Percentiles rank a stretch among this genome's conserved stretches.
These are phyloP conservation scores for Coix lacrymajobi DNA, from an alignment of 176 grass and related monocot genomes.

Conservation along the genomic window DNA sequence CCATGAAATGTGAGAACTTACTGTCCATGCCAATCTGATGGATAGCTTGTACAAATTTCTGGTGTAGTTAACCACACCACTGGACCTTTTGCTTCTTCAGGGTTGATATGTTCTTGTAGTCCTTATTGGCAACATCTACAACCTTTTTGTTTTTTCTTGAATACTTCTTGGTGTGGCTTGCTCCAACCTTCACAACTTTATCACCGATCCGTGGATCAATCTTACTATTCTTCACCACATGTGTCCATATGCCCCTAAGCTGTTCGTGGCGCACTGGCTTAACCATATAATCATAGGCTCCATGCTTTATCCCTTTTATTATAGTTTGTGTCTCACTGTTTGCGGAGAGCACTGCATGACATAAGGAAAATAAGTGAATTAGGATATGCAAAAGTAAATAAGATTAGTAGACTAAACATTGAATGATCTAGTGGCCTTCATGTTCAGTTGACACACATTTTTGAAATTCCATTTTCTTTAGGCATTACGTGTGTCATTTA, in stretches of 20 bases:
- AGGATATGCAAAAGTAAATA: too few relatives aligned
- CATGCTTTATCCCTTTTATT: neutral
- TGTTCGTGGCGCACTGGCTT: slow-evolving; percentile 50
- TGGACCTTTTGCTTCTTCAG: slow-evolving; percentile 44
- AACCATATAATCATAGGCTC: slow-evolving; percentile 48
- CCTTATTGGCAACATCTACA: neutral
- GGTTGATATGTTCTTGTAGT: neutral
- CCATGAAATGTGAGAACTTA: slow-evolving; percentile 19
- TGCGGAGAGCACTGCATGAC: too few relatives aligned
- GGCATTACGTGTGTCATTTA: too few relatives aligned
- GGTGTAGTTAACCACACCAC: slow-evolving; percentile 54
- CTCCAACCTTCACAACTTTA: neutral
- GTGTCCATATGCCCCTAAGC: slow-evolving; percentile 49
- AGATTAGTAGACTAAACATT: too few relatives aligned
- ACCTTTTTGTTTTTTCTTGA: slow-evolving; percentile 28
- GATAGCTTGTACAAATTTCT: slow-evolving; percentile 49
- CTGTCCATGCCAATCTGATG: slow-evolving; percentile 52
- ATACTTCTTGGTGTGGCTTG: neutral
- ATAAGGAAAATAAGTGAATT: too few relatives aligned
- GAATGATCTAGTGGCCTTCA: too few relatives aligned
- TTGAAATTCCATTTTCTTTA: too few relatives aligned
- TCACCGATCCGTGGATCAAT: too few relatives aligned
- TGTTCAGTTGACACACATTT: too few relatives aligned
- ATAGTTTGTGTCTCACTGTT: too few relatives aligned
- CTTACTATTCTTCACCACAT: slow-evolving; percentile 31